A percentile compares a stretch with the other conserved stretches of the same genome.
Evolutionary conservation across 306 rosid species (phyloP).

Genomic region (Quercus cerris): DNA sequence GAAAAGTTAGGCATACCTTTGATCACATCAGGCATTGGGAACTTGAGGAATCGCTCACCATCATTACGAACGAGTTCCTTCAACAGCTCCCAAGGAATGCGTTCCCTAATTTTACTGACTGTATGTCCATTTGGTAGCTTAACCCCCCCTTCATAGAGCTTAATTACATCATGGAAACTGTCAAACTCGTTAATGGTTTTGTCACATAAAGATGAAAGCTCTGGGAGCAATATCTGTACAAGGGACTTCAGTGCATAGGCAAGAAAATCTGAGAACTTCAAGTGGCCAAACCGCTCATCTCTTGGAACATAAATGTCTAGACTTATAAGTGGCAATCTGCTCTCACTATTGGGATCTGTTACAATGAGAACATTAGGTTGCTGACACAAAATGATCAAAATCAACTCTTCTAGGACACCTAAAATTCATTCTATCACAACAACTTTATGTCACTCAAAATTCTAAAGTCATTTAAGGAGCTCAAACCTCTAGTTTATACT

Average conservation of each 20-base stretch:
- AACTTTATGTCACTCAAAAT: background rate
- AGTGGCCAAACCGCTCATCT: slow-evolving; percentile 70
- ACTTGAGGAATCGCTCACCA: slow-evolving; percentile 77
- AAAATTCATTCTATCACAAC: background rate
- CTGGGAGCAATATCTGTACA: slow-evolving; percentile 65
- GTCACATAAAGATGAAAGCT: slow-evolving; percentile 61
- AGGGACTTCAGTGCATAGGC: slow-evolving; percentile 76
- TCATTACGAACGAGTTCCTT: slow-evolving; percentile 73
- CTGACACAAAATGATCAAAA: background rate
- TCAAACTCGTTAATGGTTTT: slow-evolving; percentile 85
- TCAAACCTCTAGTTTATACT: background rate
- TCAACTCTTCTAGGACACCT: background rate
- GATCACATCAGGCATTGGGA: slow-evolving; percentile 83
- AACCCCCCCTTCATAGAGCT: slow-evolving; percentile 63
- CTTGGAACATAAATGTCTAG: slow-evolving; percentile 77
- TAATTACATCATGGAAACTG: slow-evolving; percentile 55
- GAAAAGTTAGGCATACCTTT: slow-evolving; percentile 41
- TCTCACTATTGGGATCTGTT: slow-evolving; percentile 72
- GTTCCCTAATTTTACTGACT: slow-evolving; percentile 39
- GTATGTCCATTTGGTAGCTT: slow-evolving; percentile 52
- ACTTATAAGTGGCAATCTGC: slow-evolving; percentile 64
- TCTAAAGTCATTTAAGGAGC: background rate
- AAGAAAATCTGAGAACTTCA: slow-evolving; percentile 78
- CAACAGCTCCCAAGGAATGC: slow-evolving; percentile 71
- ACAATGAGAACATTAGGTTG: slow-evolving; percentile 21